These are phyloP conservation scores for Cladophialophora exuberans DNA, from an alignment of 2,329 filamentous ascomycete genomes.

Conservation along the genomic window DNA sequence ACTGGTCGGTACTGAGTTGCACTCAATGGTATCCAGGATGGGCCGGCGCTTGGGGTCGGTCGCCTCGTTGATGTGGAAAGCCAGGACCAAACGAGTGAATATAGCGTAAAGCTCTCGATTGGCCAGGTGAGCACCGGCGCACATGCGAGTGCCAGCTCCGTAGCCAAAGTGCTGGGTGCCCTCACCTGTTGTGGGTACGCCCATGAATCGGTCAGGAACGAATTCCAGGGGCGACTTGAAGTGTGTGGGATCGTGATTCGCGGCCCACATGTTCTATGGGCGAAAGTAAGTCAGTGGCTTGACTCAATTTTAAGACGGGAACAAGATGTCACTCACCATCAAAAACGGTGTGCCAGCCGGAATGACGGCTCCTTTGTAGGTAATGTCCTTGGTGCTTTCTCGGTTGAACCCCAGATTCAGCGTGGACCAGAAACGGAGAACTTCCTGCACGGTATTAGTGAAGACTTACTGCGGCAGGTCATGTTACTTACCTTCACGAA, in stretches of 20 bases:
- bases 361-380: slow-evolving; percentile 46
- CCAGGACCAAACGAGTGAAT: slow-evolving; percentile 60
- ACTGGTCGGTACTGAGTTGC: slow-evolving; percentile 17
- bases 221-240: slow-evolving; percentile 67
- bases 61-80: slow-evolving; percentile 45
- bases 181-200: slow-evolving; percentile 49
- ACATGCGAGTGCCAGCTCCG: slow-evolving; percentile 65
- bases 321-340: slow-evolving; percentile 55
- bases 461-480: background rate
- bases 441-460: slow-evolving; percentile 51
- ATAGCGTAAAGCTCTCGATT: slow-evolving; percentile 65
- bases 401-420: slow-evolving; percentile 65
- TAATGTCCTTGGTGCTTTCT: slow-evolving; percentile 11
- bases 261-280: slow-evolving; percentile 68
- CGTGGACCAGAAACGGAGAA: slow-evolving; percentile 75
- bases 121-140: slow-evolving; percentile 63
- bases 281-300: background rate
- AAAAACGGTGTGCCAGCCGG: slow-evolving; percentile 78
- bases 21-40: slow-evolving; percentile 18
- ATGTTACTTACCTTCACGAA: slow-evolving; percentile 60
- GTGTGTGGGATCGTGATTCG: slow-evolving; percentile 69
- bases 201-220: slow-evolving; percentile 70
- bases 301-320: background rate
- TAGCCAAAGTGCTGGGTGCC: slow-evolving; percentile 66
- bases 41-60: slow-evolving; percentile 8